phyloP scores from a whole-genome alignment of 2,329 filamentous ascomycete genomes.

The Periconia sp. region DNA sequence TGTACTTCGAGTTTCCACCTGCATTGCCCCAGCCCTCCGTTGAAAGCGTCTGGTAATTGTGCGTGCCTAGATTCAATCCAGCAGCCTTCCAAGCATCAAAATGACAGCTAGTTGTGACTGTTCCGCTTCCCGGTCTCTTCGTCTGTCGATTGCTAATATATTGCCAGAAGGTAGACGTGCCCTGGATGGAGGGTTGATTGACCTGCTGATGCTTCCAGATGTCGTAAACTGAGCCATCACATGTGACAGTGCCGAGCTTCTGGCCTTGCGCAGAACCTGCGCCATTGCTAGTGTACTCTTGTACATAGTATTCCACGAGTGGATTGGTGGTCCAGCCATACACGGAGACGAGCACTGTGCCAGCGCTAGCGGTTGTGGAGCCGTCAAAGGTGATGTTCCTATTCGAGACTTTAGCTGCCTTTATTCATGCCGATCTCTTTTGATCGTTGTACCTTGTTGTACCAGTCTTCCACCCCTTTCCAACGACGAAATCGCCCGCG shows the following conservation, averaged over 20 bases:
- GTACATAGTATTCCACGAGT: constrained; percentile 57
- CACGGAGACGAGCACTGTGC: constrained; percentile 44
- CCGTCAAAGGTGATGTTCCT: constrained; percentile 38
- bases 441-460: constrained; percentile 24
- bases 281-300: constrained; percentile 55
- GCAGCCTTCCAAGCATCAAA: constrained; percentile 36
- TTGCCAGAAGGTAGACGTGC: constrained; percentile 58
- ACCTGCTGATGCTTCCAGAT: constrained; percentile 39
- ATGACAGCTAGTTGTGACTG: constrained; percentile 37
- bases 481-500: constrained; percentile 39
- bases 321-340: constrained; percentile 63
- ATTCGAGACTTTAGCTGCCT: not conserved
- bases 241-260: constrained; percentile 32
- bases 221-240: constrained; percentile 38
- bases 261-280: constrained; percentile 37
- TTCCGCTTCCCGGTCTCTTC: constrained; percentile 36
- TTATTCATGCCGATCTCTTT: not conserved
- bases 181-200: constrained; percentile 56
- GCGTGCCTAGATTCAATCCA: constrained; percentile 31
- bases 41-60: constrained; percentile 37
- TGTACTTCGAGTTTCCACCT: constrained; percentile 35
- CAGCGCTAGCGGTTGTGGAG: constrained; percentile 25
- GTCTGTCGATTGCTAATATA: constrained; percentile 49
- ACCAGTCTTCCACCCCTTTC: constrained; percentile 40
- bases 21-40: constrained; percentile 39